Evolutionary conservation across 106 monocot genomes (phyloP), one percentile per base, ranked within the genome.

Genomic region (Dendrobium huoshanense): DNA sequence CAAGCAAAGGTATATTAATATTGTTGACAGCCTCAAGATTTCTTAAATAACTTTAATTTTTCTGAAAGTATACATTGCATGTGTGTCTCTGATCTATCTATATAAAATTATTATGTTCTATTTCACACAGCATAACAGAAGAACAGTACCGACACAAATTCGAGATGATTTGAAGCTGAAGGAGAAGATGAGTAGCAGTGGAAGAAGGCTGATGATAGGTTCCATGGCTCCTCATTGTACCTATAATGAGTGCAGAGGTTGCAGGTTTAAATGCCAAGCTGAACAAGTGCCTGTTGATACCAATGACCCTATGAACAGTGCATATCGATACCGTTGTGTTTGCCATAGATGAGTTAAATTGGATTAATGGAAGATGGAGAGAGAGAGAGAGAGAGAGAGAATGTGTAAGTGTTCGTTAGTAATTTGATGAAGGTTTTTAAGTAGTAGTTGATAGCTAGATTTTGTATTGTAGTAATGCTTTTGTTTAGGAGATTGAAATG

Each of bases 221-320:
- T 96, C 96, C 3, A 87, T 80, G 18, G 94, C 90, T 76, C 96
- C 96, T 3, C 85, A 78, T 13, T 96, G 94, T 83, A 96, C 92
- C 15, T 93, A 86, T 73, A 95, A 95, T 41, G 94, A 96, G 73
- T 96, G 96, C 88, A 91, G 93, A 75, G 92, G 96, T 1, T 96
- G 96, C 80, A 85, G 88, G 75, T 92, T 85, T 88, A 96, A 85
- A 79, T 96, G 96, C 85, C 87, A 77, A 3, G 90, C 94, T 0
- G 94, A 96, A 83, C 96, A 96, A 51, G 90, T 96, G 8, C 96
- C 96, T 0, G 89, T 96, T 0, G 96, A 96, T 42, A 92, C 92
- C 45, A 92, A 82, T 41, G 94, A 96, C 51, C 94, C 94, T 41
- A 83, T 96, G 43, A 96, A 96, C 87, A 94, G 90, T 41, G 90